Evolutionary conservation across 2,329 filamentous ascomycete species (phyloP), one percentile per base, ranked within the genome.

Genomic region (Sporothrix inflata): DNA sequence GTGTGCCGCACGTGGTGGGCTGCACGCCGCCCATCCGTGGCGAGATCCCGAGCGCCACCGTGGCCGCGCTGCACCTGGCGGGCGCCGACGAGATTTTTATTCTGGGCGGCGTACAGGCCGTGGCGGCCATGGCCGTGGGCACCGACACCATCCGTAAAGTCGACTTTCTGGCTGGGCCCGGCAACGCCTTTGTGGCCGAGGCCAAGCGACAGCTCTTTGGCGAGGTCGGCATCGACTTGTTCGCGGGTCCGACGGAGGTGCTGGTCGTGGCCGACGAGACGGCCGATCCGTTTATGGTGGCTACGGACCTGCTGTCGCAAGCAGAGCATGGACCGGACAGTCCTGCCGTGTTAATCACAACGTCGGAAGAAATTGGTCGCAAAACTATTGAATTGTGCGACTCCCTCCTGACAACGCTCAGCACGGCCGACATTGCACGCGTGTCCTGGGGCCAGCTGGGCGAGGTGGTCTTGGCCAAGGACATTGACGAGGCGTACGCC

Each of bases 111-210:
- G 84, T 85, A 0, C 86, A 88, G 76, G 86, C 86, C 53, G 88
- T 89, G 71, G 88, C 87, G n/a, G 88, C 88, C 61, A 89, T 90
- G 78, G 85, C 86, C 12, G 83, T 87, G 40, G 87, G 86, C 27
- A 86, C 85, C 16, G 87, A 86, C 75, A 82, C 83, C 16, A 87
- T 88, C 85, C 85, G 85, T 9, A 83, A 84, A 75, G 82, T 85
- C 9, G 83, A 88, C 75, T 86, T 89, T 65, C 83, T 89, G 70
- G 85, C 85, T 0, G 86, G 85, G 0, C 86, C 86, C 0, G 86
- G 86, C 1, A 88, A 88, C 74, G 81, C 85, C 1, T 88, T 86
- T 75, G 85, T 88, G 0, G 85, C 86, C 3, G 86, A 86, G 75
- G 85, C 83, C 0, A 88, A 88, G 76, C 80, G 85, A 0, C 85